Evolutionary conservation across 2,329 filamentous ascomycete genomes (phyloP).

Genomic region (Colletotrichum endophyticum): DNA sequence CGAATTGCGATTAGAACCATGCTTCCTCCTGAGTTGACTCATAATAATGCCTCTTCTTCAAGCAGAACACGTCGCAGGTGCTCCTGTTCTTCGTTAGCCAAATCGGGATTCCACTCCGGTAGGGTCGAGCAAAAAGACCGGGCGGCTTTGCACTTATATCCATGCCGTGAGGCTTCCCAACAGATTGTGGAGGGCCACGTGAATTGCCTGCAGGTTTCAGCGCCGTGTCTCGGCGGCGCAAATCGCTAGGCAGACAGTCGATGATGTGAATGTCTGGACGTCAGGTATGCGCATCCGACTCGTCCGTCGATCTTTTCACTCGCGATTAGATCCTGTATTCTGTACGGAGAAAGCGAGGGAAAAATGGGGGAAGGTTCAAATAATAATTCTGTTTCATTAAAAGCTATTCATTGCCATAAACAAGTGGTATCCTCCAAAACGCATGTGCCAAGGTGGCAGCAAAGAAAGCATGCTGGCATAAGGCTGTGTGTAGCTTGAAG

Average conservation of each 20-base stretch:
- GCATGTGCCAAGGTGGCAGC: neutral
- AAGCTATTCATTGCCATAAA: neutral
- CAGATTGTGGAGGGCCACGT: neutral
- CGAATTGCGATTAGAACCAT: neutral
- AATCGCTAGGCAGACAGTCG: neutral
- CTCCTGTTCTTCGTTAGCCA: neutral
- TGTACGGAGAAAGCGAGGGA: neutral
- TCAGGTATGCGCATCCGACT: neutral
- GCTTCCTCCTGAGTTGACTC: neutral
- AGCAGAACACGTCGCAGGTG: neutral
- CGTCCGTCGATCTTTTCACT: neutral
- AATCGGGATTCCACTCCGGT: neutral
- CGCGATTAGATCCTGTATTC: neutral
- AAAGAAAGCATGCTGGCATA: neutral
- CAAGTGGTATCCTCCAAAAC: conserved; percentile 15
- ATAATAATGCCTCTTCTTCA: neutral
- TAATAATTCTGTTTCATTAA: neutral
- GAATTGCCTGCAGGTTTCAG: neutral
- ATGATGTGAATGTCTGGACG: neutral
- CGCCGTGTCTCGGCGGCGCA: neutral
- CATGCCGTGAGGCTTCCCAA: neutral
- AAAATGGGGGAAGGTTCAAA: neutral
- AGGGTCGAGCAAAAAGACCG: neutral
- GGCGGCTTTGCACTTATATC: neutral
- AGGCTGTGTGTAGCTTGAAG: neutral